Evolutionary conservation across 169 alveolate genomes (phyloP).

Genomic region (Plasmodium relictum): DNA sequence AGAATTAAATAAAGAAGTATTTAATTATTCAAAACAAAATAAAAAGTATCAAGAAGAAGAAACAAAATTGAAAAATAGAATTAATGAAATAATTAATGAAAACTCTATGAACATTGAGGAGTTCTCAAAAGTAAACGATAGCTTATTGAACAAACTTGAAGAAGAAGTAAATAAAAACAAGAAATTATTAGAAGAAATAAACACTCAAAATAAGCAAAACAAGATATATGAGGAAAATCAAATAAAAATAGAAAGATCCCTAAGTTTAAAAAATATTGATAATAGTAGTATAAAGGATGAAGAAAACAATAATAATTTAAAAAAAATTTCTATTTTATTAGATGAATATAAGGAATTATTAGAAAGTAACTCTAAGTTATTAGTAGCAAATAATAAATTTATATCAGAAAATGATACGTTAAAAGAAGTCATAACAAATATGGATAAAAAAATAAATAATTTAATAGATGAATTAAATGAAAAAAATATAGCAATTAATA

Average conservation of each 20-base stretch:
- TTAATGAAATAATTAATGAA: slow-evolving; percentile 45
- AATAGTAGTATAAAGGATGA: background rate
- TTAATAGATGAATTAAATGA: slow-evolving; percentile 20
- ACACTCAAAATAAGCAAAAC: slow-evolving; percentile 12
- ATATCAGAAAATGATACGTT: slow-evolving; percentile 49
- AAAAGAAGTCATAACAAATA: slow-evolving; percentile 44
- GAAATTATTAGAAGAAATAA: slow-evolving; percentile 10
- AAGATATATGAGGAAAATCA: slow-evolving; percentile 32
- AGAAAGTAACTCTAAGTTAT: slow-evolving; percentile 32
- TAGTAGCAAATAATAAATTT: slow-evolving; percentile 15
- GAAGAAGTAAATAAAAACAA: slow-evolving; percentile 54
- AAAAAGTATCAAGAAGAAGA: slow-evolving; percentile 39
- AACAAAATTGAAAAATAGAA: slow-evolving; percentile 19
- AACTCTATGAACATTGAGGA: slow-evolving; percentile 35
- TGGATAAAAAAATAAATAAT: slow-evolving; percentile 42
- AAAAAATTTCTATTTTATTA: slow-evolving; percentile 21
- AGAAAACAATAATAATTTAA: slow-evolving; percentile 14
- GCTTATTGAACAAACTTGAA: slow-evolving; percentile 29
- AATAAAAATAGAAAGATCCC: slow-evolving; percentile 21
- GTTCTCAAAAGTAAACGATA: slow-evolving; percentile 26
- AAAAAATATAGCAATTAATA: background rate
- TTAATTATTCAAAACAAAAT: slow-evolving; percentile 31
- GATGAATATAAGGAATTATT: slow-evolving; percentile 49
- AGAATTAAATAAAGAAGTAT: slow-evolving; percentile 47
- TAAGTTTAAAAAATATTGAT: background rate